Percentiles rank a stretch among this genome's conserved stretches.
Evolutionary conservation across 345 rosid genomes (phyloP).

Genomic region (Eucalyptus fibrosa): DNA sequence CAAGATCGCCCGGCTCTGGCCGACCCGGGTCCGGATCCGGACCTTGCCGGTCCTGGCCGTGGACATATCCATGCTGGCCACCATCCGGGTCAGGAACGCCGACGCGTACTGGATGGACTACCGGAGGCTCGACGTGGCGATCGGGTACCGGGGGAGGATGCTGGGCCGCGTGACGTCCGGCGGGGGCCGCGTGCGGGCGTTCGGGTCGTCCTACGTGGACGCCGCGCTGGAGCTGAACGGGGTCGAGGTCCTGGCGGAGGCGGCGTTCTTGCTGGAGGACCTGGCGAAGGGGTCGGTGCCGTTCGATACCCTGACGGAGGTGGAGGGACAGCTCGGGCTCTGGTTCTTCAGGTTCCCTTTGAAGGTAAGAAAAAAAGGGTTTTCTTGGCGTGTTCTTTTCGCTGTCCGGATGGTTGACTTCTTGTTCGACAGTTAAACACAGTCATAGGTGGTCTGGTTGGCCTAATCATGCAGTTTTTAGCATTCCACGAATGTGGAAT

Average conservation of each 20-base stretch:
- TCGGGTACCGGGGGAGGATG: conserved; percentile 55
- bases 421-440: background rate
- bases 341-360: conserved; percentile 44
- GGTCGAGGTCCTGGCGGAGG: conserved; percentile 45
- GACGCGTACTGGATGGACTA: conserved; percentile 67
- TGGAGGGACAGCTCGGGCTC: conserved; percentile 49
- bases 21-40: background rate
- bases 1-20: background rate
- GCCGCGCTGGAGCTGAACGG: conserved; percentile 54
- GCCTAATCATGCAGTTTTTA: background rate
- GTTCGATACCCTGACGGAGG: conserved; percentile 37
- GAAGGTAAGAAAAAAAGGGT: conserved; percentile 24
- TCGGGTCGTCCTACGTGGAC: conserved; percentile 47
- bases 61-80: background rate
- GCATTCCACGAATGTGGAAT: background rate
- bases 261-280: conserved; percentile 33
- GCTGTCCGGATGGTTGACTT: background rate
- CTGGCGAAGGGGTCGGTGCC: conserved; percentile 23
- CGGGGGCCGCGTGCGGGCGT: conserved; percentile 51
- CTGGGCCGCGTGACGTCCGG: conserved; percentile 57
- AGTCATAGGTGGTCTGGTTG: background rate
- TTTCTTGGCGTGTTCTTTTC: background rate
- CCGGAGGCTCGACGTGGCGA: conserved; percentile 32
- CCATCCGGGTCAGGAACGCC: conserved; percentile 49
- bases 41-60: background rate